phyloP scores from a whole-genome alignment of 83 land plant species.

The Thuja plicata region DNA sequence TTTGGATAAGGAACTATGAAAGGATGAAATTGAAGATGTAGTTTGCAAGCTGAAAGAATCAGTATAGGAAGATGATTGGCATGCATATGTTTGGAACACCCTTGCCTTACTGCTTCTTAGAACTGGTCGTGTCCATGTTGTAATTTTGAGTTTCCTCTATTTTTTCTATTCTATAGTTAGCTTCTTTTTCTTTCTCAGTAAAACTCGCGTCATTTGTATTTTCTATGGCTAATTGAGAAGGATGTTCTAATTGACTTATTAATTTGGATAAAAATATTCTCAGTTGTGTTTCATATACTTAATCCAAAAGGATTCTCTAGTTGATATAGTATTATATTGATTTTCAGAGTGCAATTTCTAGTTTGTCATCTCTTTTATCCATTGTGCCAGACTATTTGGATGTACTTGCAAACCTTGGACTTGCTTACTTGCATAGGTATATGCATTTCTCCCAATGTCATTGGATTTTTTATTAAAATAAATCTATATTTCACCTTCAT shows the following conservation, averaged over 20 bases:
- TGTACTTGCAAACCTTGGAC: conserved; percentile 83
- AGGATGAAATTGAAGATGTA: conserved; percentile 60
- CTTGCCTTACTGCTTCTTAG: conserved; percentile 73
- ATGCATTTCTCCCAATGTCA: background rate
- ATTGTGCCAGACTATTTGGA: conserved; percentile 71
- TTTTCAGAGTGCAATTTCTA: conserved; percentile 69
- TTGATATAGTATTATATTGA: background rate
- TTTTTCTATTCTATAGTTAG: background rate
- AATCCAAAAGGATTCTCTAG: background rate
- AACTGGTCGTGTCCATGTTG: conserved; percentile 73
- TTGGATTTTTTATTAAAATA: background rate
- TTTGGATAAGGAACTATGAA: conserved; percentile 52
- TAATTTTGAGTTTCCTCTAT: conserved; percentile 2
- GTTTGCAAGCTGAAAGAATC: conserved; percentile 60
- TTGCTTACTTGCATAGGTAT: conserved; percentile 80
- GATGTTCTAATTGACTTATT: background rate
- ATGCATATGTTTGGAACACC: conserved; percentile 84
- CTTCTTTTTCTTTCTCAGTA: background rate
- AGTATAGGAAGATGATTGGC: conserved; percentile 53
- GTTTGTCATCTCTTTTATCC: conserved; percentile 59
- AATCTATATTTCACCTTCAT: background rate
- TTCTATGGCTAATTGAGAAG: background rate
- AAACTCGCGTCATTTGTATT: background rate
- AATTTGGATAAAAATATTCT: background rate
- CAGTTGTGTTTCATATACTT: background rate